Base-by-base conservation (phyloP, 495 filamentous ascomycete species). In the Achaetomiella virescens region DNA sequence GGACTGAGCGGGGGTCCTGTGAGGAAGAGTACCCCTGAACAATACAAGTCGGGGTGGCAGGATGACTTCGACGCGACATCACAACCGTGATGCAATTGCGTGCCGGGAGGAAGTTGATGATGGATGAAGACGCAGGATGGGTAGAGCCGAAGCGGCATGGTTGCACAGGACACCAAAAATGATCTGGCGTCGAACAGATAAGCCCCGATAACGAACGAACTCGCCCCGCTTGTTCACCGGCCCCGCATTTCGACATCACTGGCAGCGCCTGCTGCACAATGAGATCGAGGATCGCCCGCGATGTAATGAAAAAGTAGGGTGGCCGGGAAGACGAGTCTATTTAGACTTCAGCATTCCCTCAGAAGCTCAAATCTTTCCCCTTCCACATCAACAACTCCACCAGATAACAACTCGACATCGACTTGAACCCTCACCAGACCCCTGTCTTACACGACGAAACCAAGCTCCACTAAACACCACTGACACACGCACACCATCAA, bases 31-130 rank as follows among this genome's bases (percentile, higher is more conserved):
- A 52, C 25, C 3, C 31, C 49, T 11, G 48, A 31, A 22, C 24
- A 33, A 36, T 15, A 43, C 6, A 27, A 44, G 1, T 17, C 25
- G 24, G 29, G 17, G 40, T 24, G 38, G 38, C 24, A 29, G 14
- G 40, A 35, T 10, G 31, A 11, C 22, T 24, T 33, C 2, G 14
- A 24, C 12, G 22, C 7, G 3, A 42, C 17, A 31, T 31, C 27
- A 43, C 49, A 49, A 21, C 43, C n/a, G 36, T 33, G 56, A 53
- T 31, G 50, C 55, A 21, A 36, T 22, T 18, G 25, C 20, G 33
- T 52, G 20, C 48, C 33, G 35, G 17, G 25, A n/a, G 11, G n/a
- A n/a, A n/a, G n/a, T n/a, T 17, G 36, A 18, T 38, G 48, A 40
- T 21, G 25, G 31, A 44, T 40, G 17, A 18, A 11, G 27, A 48